phyloP scores from a whole-genome alignment of 2,329 filamentous ascomycete genomes.

The Pseudogymnoascus sp. region DNA sequence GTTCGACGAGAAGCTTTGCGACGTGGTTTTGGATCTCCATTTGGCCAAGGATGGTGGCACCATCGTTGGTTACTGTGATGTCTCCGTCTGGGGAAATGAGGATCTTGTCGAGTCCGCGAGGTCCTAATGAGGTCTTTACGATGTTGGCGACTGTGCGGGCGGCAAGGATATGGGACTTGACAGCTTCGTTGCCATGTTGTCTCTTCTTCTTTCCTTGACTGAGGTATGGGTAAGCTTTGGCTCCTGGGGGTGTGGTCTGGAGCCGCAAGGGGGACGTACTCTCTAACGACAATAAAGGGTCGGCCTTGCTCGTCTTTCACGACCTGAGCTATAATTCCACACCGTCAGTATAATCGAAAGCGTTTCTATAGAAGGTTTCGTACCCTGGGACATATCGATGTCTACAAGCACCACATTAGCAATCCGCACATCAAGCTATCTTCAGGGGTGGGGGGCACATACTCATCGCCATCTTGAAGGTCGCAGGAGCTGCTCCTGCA shows the following conservation, averaged over 20 bases:
- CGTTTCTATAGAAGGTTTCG: conserved; percentile 12
- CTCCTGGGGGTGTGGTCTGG: conserved; percentile 14
- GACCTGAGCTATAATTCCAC: conserved; percentile 47
- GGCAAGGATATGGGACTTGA: conserved; percentile 96
- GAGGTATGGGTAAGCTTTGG: conserved; percentile 17
- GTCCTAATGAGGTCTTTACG: conserved; percentile 92
- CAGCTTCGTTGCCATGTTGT: conserved; percentile 90
- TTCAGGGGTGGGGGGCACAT: conserved; percentile 29
- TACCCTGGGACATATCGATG: conserved; percentile 79
- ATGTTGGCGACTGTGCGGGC: conserved; percentile 94
- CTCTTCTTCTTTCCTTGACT: conserved; percentile 98
- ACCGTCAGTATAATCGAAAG: neutral
- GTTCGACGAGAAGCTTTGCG: conserved; percentile 89
- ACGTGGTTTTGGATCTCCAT: conserved; percentile 99
- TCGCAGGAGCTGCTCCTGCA: conserved; percentile 8
- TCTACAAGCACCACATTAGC: conserved; percentile 40
- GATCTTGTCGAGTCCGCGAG: conserved; percentile 96
- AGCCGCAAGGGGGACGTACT: conserved; percentile 51
- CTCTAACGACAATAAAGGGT: conserved; percentile 96
- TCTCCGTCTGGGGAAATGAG: conserved; percentile 97
- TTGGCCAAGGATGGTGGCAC: conserved; percentile 91
- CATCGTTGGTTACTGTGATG: conserved; percentile 98
- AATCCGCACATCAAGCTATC: conserved; percentile 6
- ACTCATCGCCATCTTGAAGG: conserved; percentile 52
- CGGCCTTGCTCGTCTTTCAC: conserved; percentile 96